Evolutionary conservation across 768 basidiomycete genomes (phyloP).

Genomic region (Phaffia australis): DNA sequence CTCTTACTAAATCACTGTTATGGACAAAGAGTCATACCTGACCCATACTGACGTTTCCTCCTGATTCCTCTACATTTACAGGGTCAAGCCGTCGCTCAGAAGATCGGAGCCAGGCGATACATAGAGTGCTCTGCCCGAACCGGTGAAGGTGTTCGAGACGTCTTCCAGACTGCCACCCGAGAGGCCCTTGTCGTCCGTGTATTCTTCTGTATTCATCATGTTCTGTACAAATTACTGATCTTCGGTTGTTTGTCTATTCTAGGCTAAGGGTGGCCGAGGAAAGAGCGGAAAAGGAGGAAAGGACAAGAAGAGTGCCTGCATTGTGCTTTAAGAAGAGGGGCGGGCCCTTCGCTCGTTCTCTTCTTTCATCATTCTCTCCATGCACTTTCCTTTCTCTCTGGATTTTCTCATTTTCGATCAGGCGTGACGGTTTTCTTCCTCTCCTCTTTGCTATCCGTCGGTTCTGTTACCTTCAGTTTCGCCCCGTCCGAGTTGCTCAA

Average conservation of each 20-base stretch:
- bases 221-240: not conserved
- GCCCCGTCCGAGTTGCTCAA: not conserved
- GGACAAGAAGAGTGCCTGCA: constrained; percentile 17
- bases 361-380: not conserved
- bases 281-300: constrained; percentile 15
- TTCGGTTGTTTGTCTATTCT: not conserved
- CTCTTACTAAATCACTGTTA: not conserved
- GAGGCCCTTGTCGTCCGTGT: constrained; percentile 51
- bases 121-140: constrained; percentile 95
- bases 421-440: not conserved
- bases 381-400: not conserved
- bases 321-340: constrained; percentile 21
- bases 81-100: constrained; percentile 89
- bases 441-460: too few relatives aligned
- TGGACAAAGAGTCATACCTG: too few relatives aligned
- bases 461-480: too few relatives aligned
- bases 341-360: constrained; percentile 3
- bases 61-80: constrained; percentile 37
- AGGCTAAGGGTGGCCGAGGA: constrained; percentile 24
- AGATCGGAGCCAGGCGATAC: constrained; percentile 94
- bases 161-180: constrained; percentile 95
- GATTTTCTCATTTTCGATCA: constrained; percentile 1
- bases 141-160: constrained; percentile 93
- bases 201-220: not conserved
- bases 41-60: not conserved